Evolutionary conservation across 805 yeast species (phyloP).

Genomic region (Ogataea trehalophila): DNA sequence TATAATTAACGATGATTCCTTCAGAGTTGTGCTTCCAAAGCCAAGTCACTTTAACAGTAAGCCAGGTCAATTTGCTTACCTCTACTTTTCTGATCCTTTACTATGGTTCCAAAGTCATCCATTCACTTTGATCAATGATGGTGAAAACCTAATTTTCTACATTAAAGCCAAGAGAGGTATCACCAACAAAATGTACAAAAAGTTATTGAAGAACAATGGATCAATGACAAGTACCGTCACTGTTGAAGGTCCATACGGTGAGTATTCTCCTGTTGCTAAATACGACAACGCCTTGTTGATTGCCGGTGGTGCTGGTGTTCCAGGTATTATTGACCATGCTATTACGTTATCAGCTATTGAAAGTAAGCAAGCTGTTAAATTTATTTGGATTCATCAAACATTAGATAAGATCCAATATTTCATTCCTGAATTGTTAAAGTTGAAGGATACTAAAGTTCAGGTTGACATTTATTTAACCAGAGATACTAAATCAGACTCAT

Average conservation of each 20-base stretch:
- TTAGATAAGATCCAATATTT: conserved; percentile 43
- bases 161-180: conserved; percentile 51
- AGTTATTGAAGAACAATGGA: conserved; percentile 29
- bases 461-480: conserved; percentile 37
- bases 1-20: conserved; percentile 28
- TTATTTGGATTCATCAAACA: conserved; percentile 59
- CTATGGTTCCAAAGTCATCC: conserved; percentile 73
- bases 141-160: conserved; percentile 33
- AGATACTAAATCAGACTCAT: conserved; percentile 22
- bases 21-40: conserved; percentile 43
- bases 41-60: conserved; percentile 44
- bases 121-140: conserved; percentile 47
- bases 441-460: conserved; percentile 25
- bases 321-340: conserved; percentile 45
- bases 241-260: conserved; percentile 72
- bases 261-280: conserved; percentile 39
- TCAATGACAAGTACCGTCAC: conserved; percentile 29
- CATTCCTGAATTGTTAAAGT: conserved; percentile 31
- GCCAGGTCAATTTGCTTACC: conserved; percentile 54
- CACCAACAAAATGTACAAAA: conserved; percentile 37
- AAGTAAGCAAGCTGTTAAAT: conserved; percentile 31
- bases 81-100: conserved; percentile 48
- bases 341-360: conserved; percentile 22
- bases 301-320: conserved; percentile 72
- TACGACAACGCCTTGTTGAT: conserved; percentile 49